Evolutionary conservation across 345 rosid genomes (phyloP).

Genomic region (Sonneratia caseolaris): DNA sequence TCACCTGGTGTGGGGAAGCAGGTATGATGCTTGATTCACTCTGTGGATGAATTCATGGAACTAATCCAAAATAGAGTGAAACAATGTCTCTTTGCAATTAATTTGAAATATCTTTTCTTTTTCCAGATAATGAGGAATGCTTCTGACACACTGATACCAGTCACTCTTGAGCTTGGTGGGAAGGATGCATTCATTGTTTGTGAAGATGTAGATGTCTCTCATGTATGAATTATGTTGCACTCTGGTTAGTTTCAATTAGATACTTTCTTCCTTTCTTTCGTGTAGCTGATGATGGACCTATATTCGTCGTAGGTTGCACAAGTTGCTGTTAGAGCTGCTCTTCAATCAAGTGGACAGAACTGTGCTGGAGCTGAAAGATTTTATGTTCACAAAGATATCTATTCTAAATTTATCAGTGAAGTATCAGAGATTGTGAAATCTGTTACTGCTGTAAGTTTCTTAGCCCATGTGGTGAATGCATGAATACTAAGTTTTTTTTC

Average conservation of each 20-base stretch:
- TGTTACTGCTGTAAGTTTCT: constrained; percentile 71
- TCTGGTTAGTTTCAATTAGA: too few species aligned
- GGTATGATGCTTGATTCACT: constrained; percentile 31
- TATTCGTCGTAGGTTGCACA: constrained; percentile 68
- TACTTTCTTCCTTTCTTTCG: constrained; percentile 1
- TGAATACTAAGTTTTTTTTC: not conserved
- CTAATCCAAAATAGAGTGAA: not conserved
- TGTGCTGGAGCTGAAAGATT: constrained; percentile 99
- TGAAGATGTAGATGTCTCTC: constrained; percentile 77
- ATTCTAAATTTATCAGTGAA: constrained; percentile 68
- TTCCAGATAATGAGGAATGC: constrained; percentile 93
- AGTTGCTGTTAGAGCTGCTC: constrained; percentile 81
- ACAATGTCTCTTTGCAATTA: not conserved
- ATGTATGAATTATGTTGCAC: constrained; percentile 30
- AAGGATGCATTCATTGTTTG: constrained; percentile 92
- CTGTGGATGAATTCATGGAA: not conserved
- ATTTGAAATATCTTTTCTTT: constrained; percentile 6
- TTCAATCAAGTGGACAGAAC: constrained; percentile 97
- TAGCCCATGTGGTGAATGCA: not conserved
- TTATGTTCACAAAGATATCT: constrained; percentile 76
- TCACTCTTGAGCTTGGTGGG: constrained; percentile 97
- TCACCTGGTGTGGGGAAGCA: constrained; percentile 90
- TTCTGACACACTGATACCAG: constrained; percentile 62
- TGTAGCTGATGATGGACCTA: constrained; percentile 6
- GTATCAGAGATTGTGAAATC: constrained; percentile 77